Percentiles rank a stretch among this genome's conserved stretches.
Conservation (phyloP, 306 rosid genomes). For the Prunus campanulata region DNA sequence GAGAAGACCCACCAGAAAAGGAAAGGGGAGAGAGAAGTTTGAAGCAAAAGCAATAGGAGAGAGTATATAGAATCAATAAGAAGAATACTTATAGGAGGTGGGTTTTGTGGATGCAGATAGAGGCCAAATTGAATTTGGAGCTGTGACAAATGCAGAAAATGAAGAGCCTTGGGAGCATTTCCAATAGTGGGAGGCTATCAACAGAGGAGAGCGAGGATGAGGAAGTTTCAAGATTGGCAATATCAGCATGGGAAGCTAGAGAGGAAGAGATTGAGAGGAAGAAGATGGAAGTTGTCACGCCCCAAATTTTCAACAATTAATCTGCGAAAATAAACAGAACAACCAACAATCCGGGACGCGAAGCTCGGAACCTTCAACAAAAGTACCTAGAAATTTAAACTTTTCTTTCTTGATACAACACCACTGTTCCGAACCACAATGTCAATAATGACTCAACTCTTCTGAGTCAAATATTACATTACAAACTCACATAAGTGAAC, state of each 20-base stretch:
- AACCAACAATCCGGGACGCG: no score
- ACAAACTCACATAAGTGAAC: no score
- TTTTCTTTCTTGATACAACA: no score
- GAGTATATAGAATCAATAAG: not conserved
- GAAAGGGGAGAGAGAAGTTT: not conserved
- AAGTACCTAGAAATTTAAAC: no score
- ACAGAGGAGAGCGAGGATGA: constrained; percentile 56
- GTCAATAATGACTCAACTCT: no score
- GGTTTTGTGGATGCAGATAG: not conserved
- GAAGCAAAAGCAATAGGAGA: constrained; percentile 14
- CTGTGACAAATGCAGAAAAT: constrained; percentile 41
- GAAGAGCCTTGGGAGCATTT: constrained; percentile 56
- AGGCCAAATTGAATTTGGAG: not conserved
- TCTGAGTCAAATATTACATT: no score
- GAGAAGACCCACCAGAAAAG: constrained; percentile 3
- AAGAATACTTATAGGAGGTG: not conserved
- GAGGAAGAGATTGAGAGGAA: constrained; percentile 94
- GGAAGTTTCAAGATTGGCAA: constrained; percentile 52
- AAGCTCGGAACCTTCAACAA: no score
- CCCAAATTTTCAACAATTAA: no score
- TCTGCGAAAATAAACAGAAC: no score
- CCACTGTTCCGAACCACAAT: no score
- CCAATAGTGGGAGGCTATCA: constrained; percentile 60
- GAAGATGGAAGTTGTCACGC: constrained; percentile 77
- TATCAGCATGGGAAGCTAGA: constrained; percentile 63